phyloP scores from a whole-genome alignment of 106 monocot genomes.

The Vanilla planifolia region DNA sequence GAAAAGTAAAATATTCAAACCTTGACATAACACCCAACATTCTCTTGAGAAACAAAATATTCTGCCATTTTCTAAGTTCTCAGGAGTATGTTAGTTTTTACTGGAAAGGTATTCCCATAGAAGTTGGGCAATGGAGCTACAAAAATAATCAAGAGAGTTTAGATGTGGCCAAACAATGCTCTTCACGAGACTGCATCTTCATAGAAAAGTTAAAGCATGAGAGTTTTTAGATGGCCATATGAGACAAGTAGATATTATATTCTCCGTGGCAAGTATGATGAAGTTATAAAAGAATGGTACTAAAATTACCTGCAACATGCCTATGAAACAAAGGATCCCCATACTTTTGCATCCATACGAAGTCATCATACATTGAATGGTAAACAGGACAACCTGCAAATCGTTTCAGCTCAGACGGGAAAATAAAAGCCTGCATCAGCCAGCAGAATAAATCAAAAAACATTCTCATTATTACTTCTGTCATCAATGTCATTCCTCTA shows the following conservation, averaged over 20 bases:
- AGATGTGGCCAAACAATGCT: too few species aligned
- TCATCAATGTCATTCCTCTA: too few species aligned
- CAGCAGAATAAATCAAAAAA: too few species aligned
- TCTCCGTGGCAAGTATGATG: neutral
- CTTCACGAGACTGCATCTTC: too few species aligned
- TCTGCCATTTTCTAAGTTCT: neutral
- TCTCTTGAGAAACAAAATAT: too few species aligned
- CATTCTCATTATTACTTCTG: too few species aligned
- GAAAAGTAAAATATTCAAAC: too few species aligned
- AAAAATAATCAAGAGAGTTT: too few species aligned
- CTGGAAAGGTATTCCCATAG: neutral
- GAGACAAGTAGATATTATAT: neutral
- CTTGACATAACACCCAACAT: too few species aligned
- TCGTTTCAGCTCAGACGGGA: too few species aligned
- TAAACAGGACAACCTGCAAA: conserved; percentile 41
- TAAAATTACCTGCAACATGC: conserved; percentile 35
- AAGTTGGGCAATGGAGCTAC: neutral
- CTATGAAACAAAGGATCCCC: conserved; percentile 48
- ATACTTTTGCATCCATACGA: conserved; percentile 58
- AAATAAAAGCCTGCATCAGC: too few species aligned
- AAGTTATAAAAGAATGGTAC: neutral
- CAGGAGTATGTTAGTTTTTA: neutral
- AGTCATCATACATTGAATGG: conserved; percentile 55
- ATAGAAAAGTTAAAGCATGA: neutral
- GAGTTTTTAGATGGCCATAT: neutral